Evolutionary conservation across 129 eudicot genomes (phyloP).

Genomic region (Tagetes patula): DNA sequence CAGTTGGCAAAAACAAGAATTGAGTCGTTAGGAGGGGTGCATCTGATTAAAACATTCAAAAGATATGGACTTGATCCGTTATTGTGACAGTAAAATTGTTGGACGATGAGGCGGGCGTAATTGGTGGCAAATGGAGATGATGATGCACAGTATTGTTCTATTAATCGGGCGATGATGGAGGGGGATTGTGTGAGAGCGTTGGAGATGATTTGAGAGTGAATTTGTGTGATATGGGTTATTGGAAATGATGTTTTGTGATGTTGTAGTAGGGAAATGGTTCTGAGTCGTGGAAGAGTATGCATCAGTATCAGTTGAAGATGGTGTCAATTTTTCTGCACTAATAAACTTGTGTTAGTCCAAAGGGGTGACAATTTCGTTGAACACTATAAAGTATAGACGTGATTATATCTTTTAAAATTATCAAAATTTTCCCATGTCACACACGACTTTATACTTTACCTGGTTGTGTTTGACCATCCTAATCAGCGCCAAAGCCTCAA

Average conservation of each 20-base stretch:
- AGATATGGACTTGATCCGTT: constrained; percentile 21
- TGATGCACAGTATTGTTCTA: constrained; percentile 32
- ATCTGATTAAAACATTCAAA: constrained; percentile 50
- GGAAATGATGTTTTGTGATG: constrained; percentile 14
- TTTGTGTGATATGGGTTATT: constrained; percentile 36
- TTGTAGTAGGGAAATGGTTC: constrained; percentile 25
- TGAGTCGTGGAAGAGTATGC: constrained; percentile 29
- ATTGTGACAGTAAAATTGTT: constrained; percentile 31
- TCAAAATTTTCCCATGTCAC: no score
- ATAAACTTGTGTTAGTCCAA: no score
- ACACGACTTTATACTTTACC: no score
- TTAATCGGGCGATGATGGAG: constrained; percentile 21
- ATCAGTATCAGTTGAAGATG: not conserved
- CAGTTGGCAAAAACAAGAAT: constrained; percentile 36
- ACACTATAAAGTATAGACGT: no score
- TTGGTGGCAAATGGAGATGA: constrained; percentile 25
- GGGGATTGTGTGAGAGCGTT: constrained; percentile 32
- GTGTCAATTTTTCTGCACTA: not conserved
- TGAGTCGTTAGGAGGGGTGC: constrained; percentile 38
- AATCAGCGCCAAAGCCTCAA: no score
- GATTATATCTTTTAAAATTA: no score
- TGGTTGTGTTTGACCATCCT: no score
- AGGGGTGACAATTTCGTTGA: no score
- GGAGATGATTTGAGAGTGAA: constrained; percentile 47
- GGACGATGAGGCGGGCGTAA: constrained; percentile 36